Evolutionary conservation across 106 monocot species (phyloP).

Genomic region (Dioscorea zingiberensis): DNA sequence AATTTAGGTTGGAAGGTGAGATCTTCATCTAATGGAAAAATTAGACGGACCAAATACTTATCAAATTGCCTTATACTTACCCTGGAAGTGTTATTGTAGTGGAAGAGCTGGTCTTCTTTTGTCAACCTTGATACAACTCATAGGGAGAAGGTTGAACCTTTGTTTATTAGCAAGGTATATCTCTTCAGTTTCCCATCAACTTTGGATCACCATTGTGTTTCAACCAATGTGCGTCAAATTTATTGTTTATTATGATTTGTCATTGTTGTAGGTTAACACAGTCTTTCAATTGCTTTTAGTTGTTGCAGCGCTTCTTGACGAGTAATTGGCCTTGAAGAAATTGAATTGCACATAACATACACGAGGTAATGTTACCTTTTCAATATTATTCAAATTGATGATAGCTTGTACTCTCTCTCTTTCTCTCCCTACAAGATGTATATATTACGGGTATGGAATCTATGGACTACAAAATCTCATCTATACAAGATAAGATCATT

Average conservation of each 20-base stretch:
- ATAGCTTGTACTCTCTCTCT: no score
- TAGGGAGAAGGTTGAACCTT: slow-evolving; percentile 76
- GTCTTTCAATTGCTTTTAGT: slow-evolving; percentile 84
- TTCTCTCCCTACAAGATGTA: no score
- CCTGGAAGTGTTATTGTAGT: slow-evolving; percentile 30
- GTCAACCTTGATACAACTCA: slow-evolving; percentile 55
- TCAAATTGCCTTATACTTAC: no score
- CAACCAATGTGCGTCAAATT: not conserved
- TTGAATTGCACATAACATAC: slow-evolving; percentile 58
- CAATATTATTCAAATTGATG: no score
- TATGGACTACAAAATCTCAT: no score
- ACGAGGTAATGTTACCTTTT: slow-evolving; percentile 48
- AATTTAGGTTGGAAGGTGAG: slow-evolving; percentile 81
- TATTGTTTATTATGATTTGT: not conserved
- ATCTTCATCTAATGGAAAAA: not conserved
- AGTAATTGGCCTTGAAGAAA: slow-evolving; percentile 64
- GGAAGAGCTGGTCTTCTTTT: slow-evolving; percentile 85
- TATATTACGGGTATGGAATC: no score
- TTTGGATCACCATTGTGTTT: not conserved
- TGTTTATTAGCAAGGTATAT: slow-evolving; percentile 92
- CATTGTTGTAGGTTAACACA: slow-evolving; percentile 70
- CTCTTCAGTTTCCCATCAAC: slow-evolving; percentile 1
- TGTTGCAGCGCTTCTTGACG: slow-evolving; percentile 90
- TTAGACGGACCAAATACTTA: no score
- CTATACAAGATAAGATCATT: no score